Evolutionary conservation across 306 rosid species (phyloP).

Genomic region (Canavalia ensiformis): DNA sequence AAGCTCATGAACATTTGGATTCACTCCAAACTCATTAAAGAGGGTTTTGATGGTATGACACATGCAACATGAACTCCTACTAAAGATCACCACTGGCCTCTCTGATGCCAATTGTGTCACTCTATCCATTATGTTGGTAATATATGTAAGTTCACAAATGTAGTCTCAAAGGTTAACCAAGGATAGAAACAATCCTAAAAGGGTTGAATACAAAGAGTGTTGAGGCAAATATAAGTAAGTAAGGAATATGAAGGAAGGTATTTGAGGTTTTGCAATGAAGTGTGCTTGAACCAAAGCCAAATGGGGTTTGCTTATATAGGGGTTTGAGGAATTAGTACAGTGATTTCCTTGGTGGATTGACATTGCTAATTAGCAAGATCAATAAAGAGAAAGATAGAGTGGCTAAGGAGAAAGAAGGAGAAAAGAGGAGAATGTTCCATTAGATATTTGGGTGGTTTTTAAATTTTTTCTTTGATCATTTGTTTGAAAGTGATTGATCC

Average conservation of each 20-base stretch:
- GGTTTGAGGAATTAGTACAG: conserved; percentile 39
- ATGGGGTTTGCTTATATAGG: conserved; percentile 64
- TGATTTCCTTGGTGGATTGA: conserved; percentile 32
- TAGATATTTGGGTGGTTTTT: conserved; percentile 55
- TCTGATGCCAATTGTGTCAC: conserved; percentile 78
- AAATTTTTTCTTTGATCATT: conserved; percentile 59
- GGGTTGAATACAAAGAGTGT: background rate
- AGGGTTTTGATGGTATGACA: conserved; percentile 86
- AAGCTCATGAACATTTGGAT: conserved; percentile 82
- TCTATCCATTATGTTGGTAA: conserved; percentile 64
- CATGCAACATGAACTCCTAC: conserved; percentile 88
- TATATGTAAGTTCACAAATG: background rate
- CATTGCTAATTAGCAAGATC: background rate
- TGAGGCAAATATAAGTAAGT: conserved; percentile 19
- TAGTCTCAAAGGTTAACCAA: conserved; percentile 15
- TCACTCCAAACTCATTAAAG: conserved; percentile 80
- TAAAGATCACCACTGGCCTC: conserved; percentile 92
- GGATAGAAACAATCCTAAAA: conserved; percentile 40
- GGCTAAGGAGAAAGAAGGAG: conserved; percentile 41
- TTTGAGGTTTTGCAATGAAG: conserved; percentile 45
- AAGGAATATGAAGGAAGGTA: conserved; percentile 21
- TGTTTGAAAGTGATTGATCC: conserved; percentile 53
- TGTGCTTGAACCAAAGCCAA: conserved; percentile 46
- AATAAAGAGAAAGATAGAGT: conserved; percentile 37
- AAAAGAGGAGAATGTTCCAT: conserved; percentile 56